Evolutionary conservation across 441 rosid genomes (phyloP).

Genomic region (Kokia cookei): DNA sequence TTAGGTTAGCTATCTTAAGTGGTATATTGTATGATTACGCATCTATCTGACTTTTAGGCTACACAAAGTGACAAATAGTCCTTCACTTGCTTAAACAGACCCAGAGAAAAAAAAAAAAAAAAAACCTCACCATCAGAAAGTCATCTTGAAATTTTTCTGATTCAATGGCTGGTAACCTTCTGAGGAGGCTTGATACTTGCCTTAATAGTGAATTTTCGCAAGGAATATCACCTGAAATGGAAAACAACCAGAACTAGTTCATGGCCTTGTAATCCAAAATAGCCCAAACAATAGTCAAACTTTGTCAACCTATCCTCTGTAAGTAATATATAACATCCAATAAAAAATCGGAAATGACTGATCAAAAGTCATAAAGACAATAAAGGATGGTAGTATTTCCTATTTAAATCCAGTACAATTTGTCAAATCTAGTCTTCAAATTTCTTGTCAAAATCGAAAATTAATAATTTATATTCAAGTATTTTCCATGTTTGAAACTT

Average conservation of each 20-base stretch:
- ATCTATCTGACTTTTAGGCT: no score
- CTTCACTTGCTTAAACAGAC: neutral
- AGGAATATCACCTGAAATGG: conserved; percentile 73
- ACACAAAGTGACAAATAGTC: neutral
- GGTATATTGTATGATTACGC: no score
- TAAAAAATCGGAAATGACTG: neutral
- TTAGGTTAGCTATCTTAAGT: neutral
- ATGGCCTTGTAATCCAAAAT: neutral
- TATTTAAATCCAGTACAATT: neutral
- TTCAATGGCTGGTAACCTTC: conserved; percentile 93
- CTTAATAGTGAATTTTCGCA: conserved; percentile 80
- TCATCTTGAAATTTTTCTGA: conserved; percentile 90
- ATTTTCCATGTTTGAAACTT: neutral
- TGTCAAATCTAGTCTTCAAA: neutral
- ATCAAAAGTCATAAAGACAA: neutral
- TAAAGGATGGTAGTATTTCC: neutral
- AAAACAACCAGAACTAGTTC: neutral
- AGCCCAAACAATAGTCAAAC: neutral
- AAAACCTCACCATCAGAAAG: conserved; percentile 90
- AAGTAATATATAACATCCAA: neutral
- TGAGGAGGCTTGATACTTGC: conserved; percentile 84
- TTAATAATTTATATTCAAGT: neutral
- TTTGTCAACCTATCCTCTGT: neutral
- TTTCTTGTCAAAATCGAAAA: neutral
- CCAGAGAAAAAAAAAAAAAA: neutral